phyloP scores from a whole-genome alignment of 2,329 filamentous ascomycete genomes.

The Penicillium sp. region DNA sequence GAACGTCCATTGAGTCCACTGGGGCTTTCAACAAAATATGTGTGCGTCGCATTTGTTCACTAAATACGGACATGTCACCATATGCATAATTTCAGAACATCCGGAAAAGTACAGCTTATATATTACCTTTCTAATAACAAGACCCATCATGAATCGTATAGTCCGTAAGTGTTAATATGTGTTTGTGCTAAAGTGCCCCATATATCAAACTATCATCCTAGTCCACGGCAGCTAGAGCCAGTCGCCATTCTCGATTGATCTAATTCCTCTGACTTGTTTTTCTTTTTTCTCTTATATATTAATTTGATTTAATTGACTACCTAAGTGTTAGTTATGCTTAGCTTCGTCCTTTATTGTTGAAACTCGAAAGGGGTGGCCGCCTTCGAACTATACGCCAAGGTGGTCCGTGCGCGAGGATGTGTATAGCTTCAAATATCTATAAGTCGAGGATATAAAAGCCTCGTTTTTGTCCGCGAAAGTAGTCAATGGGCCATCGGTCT shows the following conservation, averaged over 20 bases:
- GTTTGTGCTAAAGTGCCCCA: neutral
- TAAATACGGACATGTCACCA: neutral
- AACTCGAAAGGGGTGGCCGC: neutral
- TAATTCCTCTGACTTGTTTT: no score
- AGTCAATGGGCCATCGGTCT: neutral
- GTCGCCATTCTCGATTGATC: neutral
- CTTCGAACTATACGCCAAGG: neutral
- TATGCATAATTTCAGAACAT: neutral
- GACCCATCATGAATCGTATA: no score
- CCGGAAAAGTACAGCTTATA: no score
- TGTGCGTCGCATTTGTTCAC: neutral
- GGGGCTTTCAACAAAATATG: neutral
- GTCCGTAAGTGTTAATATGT: neutral
- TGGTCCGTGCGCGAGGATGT: neutral
- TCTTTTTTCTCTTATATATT: neutral
- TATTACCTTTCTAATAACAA: neutral
- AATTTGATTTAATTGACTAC: neutral
- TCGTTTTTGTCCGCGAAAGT: neutral
- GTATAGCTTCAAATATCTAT: slow-evolving; percentile 5
- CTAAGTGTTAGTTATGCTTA: neutral
- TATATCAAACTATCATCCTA: neutral
- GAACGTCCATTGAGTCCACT: neutral
- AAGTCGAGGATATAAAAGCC: neutral
- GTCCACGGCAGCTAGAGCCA: neutral
- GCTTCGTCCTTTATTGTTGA: neutral